phyloP scores from a whole-genome alignment of 108 stramenopile species.

The Nitzschia sp. region DNA sequence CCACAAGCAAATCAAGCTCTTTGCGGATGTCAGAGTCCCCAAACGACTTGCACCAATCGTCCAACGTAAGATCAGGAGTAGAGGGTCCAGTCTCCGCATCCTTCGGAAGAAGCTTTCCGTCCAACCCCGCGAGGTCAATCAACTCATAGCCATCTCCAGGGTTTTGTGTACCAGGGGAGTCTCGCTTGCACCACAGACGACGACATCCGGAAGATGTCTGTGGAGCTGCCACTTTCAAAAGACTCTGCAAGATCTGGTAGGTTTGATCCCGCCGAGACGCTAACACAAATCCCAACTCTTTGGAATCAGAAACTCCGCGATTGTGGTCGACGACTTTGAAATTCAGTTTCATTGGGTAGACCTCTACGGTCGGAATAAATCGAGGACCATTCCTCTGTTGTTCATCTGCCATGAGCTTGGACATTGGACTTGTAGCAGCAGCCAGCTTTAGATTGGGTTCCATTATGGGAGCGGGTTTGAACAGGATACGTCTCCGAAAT shows the following conservation, averaged over 20 bases:
- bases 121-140: slow-evolving; percentile 43
- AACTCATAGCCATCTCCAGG: slow-evolving; percentile 69
- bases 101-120: slow-evolving; percentile 25
- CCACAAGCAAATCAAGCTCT: slow-evolving; percentile 54
- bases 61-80: slow-evolving; percentile 39
- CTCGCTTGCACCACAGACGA: slow-evolving; percentile 57
- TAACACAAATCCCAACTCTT: slow-evolving; percentile 52
- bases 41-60: slow-evolving; percentile 48
- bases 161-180: slow-evolving; percentile 11
- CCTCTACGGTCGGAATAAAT: slow-evolving; percentile 49
- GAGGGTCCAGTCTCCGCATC: slow-evolving; percentile 7
- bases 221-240: slow-evolving; percentile 55
- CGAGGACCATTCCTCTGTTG: slow-evolving; percentile 20
- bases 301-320: neutral
- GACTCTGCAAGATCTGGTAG: slow-evolving; percentile 43
- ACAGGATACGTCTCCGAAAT: slow-evolving; percentile 58
- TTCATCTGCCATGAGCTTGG: slow-evolving; percentile 45
- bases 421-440: slow-evolving; percentile 37
- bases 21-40: slow-evolving; percentile 1
- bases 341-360: slow-evolving; percentile 65
- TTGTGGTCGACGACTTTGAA: slow-evolving; percentile 48
- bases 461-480: slow-evolving; percentile 21
- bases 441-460: slow-evolving; percentile 15
- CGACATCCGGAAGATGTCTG: slow-evolving; percentile 52
- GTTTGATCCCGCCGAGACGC: slow-evolving; percentile 44